Percentiles rank a stretch among this genome's conserved stretches.
Conservation (phyloP, 2,329 filamentous ascomycete species). For the Fusarium ambrosium region DNA sequence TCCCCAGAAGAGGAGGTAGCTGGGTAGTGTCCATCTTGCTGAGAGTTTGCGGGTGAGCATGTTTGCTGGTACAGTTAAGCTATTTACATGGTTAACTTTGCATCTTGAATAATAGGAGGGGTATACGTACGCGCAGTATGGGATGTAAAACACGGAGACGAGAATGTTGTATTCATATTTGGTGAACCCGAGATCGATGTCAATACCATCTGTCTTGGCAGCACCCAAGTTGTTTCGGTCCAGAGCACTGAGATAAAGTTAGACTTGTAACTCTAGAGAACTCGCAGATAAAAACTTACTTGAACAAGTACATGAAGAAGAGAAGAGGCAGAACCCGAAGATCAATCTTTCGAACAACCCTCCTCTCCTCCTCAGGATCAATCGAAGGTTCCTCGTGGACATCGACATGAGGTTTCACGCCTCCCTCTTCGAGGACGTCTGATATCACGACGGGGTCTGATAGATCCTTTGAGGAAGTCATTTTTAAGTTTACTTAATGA, state of each 20-base stretch:
- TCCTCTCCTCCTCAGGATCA: not conserved
- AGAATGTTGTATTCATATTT: not conserved
- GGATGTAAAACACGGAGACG: not conserved
- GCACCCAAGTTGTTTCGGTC: not conserved
- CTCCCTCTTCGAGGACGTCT: not conserved
- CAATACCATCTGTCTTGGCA: not conserved
- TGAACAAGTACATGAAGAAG: not conserved
- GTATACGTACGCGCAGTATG: not conserved
- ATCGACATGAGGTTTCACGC: not conserved
- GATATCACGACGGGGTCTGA: not conserved
- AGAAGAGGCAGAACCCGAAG: not conserved
- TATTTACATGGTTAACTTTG: not conserved
- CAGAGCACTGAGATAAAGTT: not conserved
- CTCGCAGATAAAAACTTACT: not conserved
- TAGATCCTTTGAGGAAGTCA: not conserved
- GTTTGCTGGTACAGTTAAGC: slow-evolving; percentile 5
- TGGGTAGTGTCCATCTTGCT: slow-evolving; percentile 2
- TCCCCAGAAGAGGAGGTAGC: slow-evolving; percentile 9
- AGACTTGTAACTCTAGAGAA: not conserved
- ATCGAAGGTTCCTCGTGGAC: not conserved
- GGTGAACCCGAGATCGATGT: not conserved
- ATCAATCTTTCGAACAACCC: slow-evolving; percentile 1
- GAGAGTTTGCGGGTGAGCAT: slow-evolving; percentile 6
- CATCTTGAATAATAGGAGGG: not conserved
- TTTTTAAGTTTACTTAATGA: not conserved